Percentiles rank a stretch among this genome's conserved stretches.
Conservation (phyloP, 177 flowering plant genomes). For the Tripterygium wilfordii region DNA sequence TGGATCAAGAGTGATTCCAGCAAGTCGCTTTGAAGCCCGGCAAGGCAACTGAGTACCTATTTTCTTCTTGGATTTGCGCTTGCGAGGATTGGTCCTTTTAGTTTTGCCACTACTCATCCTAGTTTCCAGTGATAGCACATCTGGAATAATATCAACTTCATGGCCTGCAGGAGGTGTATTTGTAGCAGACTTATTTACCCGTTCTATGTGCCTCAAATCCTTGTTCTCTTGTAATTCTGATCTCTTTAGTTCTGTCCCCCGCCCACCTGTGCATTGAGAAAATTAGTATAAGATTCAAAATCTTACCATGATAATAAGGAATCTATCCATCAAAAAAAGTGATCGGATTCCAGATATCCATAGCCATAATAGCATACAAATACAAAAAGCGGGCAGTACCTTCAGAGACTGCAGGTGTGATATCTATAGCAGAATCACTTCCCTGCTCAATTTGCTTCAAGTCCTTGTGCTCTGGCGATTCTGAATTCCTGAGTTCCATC, state of each 20-base stretch:
- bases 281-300: too few species aligned
- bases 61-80: slow-evolving; percentile 14
- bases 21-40: slow-evolving; percentile 56
- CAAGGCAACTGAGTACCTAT: slow-evolving; percentile 30
- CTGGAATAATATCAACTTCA: slow-evolving; percentile 1
- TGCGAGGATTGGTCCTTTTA: slow-evolving; percentile 24
- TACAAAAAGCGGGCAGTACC: too few species aligned
- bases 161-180: slow-evolving; percentile 8
- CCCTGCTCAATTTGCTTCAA: slow-evolving; percentile 8
- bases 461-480: slow-evolving; percentile 1
- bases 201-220: slow-evolving; percentile 10
- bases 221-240: too few species aligned
- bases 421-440: slow-evolving; percentile 9
- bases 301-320: too few species aligned
- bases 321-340: too few species aligned
- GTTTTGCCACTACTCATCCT: slow-evolving; percentile 10
- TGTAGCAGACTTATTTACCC: slow-evolving; percentile 5
- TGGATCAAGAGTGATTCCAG: slow-evolving; percentile 32
- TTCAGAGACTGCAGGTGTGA: too few species aligned
- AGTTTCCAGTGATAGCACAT: slow-evolving; percentile 16
- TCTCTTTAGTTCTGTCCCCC: too few species aligned
- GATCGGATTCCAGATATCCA: too few species aligned
- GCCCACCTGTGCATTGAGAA: too few species aligned
- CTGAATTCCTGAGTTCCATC: slow-evolving; percentile 4
- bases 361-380: too few species aligned